These are phyloP conservation scores for Leishmania amazonensis DNA, from an alignment of 208 protist genomes.

Conservation along the genomic window DNA sequence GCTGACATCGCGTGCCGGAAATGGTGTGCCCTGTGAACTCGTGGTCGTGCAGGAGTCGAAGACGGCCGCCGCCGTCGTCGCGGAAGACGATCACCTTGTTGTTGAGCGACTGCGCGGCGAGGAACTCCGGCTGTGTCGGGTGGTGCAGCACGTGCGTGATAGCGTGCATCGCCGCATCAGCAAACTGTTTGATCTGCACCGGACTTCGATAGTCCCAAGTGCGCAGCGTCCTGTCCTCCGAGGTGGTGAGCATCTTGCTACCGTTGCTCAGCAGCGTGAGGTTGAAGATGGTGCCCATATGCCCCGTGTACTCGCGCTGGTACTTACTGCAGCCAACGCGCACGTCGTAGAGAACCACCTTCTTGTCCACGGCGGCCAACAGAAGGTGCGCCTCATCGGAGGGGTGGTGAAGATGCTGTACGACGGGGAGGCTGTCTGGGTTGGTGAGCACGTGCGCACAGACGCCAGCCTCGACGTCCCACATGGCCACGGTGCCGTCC, in stretches of 20 bases:
- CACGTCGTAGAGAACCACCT: slow-evolving; percentile 90
- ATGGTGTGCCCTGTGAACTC: slow-evolving; percentile 93
- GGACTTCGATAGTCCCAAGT: slow-evolving; percentile 97
- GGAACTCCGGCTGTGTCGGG: slow-evolving; percentile 87
- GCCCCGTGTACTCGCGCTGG: slow-evolving; percentile 95
- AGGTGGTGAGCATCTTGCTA: slow-evolving; percentile 92
- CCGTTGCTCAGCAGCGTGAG: slow-evolving; percentile 94
- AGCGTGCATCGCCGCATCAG: slow-evolving; percentile 95
- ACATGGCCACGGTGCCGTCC: slow-evolving; percentile 88
- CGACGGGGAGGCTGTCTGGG: slow-evolving; percentile 53
- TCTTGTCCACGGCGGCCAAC: slow-evolving; percentile 63
- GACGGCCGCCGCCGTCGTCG: slow-evolving; percentile 75
- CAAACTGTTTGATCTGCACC: slow-evolving; percentile 96
- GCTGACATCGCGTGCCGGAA: slow-evolving; percentile 94
- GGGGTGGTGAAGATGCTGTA: slow-evolving; percentile 81
- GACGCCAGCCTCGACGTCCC: slow-evolving; percentile 95
- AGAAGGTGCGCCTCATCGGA: slow-evolving; percentile 52
- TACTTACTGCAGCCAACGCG: slow-evolving; percentile 55
- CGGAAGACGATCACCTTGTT: slow-evolving; percentile 95
- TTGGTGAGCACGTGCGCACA: slow-evolving; percentile 74
- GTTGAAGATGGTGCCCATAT: slow-evolving; percentile 96
- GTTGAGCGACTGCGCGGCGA: slow-evolving; percentile 95
- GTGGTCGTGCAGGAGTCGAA: slow-evolving; percentile 86
- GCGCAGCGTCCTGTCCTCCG: slow-evolving; percentile 96
- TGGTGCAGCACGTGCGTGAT: slow-evolving; percentile 88